Base-by-base conservation (phyloP, 352 stramenopile species). In the Phytophthora citricola region DNA sequence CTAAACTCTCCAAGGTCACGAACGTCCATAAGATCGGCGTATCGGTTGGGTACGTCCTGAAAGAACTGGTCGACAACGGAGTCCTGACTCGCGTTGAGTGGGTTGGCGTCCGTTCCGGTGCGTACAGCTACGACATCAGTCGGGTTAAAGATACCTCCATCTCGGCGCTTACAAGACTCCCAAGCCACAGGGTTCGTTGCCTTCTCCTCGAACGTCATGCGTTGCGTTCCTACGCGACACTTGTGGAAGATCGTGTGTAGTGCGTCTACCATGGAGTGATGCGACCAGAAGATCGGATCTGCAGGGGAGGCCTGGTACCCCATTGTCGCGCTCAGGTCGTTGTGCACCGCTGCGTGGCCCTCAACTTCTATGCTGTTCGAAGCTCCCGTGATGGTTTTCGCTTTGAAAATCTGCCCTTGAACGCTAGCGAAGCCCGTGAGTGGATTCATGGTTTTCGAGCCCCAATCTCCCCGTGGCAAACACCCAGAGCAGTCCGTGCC, bases 211-310 rank as follows among this genome's bases (percentile, higher is more conserved):
- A 83, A 67, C 3, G 66, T 80, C 55, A 83, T 57, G 9, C 61
- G 65, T 26, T 57, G 46, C 20, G 68, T 62, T 3, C 79, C 78
- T 10, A 83, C 71, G 4, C 69, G 66, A 51, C 81, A 90, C 58
- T 90, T 80, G 72, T 87, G 70, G 75, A 83, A 89, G 39, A 90
- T 72, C 12, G 66, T 69, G 50, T 88, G 80, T 17, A 92, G 69
- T 17, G 76, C 41, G 53, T 90, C 83, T 12, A 92, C 66, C 64
- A 75, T 83, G 1, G 77, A 63, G 61, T 92, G 83, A 48, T 89
- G 77, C 17, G 79, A 89, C 67, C 69, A 92, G 58, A 92, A 92
- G 10, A 92, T 70, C 14, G 81, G 79, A 39, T 90, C 83, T 2
- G 67, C 43, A 0, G 81, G 75, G 12, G 79, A 79, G 17, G 63